Evolutionary conservation across 345 rosid species (phyloP).

Genomic region (Syzygium aqueum): DNA sequence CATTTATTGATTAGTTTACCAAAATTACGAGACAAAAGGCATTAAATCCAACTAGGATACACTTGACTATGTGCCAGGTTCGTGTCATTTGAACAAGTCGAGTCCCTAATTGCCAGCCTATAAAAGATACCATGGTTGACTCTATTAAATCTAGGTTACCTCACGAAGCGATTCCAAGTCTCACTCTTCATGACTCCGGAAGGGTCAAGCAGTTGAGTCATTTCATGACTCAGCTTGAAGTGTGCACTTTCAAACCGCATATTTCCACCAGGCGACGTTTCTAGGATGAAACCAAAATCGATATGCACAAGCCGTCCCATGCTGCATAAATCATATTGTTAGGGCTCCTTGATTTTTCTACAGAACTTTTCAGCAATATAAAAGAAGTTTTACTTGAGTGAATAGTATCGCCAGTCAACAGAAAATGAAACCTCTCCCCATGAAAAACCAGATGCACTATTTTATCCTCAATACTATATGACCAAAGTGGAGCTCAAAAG

Average conservation of each 20-base stretch:
- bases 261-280: constrained; percentile 92
- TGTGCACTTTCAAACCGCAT: constrained; percentile 98
- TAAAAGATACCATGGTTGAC: neutral
- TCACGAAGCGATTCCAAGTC: constrained; percentile 69
- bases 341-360: neutral
- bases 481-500: neutral
- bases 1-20: neutral
- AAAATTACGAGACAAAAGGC: neutral
- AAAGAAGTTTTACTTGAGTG: neutral
- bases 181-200: constrained; percentile 93
- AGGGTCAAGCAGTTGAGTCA: constrained; percentile 95
- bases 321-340: constrained; percentile 29
- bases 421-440: neutral
- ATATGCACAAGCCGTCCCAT: constrained; percentile 92
- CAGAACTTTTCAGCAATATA: neutral
- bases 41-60: neutral
- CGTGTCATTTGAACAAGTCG: neutral
- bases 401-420: neutral
- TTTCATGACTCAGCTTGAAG: constrained; percentile 98
- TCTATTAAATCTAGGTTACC: constrained; percentile 24
- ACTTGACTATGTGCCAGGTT: neutral
- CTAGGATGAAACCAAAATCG: constrained; percentile 96
- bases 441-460: neutral
- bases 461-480: neutral
- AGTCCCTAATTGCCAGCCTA: neutral